Base-by-base conservation (phyloP, 2,329 filamentous ascomycete genomes). In the Hysterium pulicare region DNA sequence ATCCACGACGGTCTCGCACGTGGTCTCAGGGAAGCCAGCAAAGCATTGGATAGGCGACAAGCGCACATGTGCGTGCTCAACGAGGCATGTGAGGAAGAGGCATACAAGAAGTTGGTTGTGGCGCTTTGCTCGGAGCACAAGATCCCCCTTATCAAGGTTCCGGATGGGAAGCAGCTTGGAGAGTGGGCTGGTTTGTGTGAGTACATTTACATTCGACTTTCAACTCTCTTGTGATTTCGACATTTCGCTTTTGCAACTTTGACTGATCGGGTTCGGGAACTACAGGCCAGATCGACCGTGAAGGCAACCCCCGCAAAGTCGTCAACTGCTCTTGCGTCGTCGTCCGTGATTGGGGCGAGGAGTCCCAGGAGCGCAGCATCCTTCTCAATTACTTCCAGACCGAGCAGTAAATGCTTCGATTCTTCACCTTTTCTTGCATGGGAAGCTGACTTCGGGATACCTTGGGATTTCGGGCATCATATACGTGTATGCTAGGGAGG, bases 251-350 rank as follows among this genome's bases (percentile, higher is more conserved):
- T n/a, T n/a, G n/a, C n/a, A n/a, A n/a, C n/a, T n/a, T n/a, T n/a
- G n/a, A n/a, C n/a, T n/a, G n/a, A n/a, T n/a, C n/a, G n/a, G n/a
- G n/a, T n/a, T n/a, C n/a, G n/a, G 15, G 15, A 17, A 15, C 17
- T 40, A 54, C 49, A 96, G 91, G 91, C 79, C 90, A 96, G 64
- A 84, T 98, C 67, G 93, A 98, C 81, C 91, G 93, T 71, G 93
- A 98, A 79, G 93, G 93, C 67, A 98, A 98, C 77, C 90, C 93
- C 68, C 88, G 93, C 77, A 98, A 98, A 86, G 91, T 98, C 62
- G 93, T 98, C 80, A 98, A 98, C 87, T 98, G 93, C 90, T 97
- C 91, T 70, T 97, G 93, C 82, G 93, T 98, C 68, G 93, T 98
- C 53, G 93, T 98, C 69, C 91, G 93, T 81, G 90, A 98, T 77